These are phyloP conservation scores for Mrakia frigida DNA, from an alignment of 768 basidiomycete species.

Conservation along the genomic window DNA sequence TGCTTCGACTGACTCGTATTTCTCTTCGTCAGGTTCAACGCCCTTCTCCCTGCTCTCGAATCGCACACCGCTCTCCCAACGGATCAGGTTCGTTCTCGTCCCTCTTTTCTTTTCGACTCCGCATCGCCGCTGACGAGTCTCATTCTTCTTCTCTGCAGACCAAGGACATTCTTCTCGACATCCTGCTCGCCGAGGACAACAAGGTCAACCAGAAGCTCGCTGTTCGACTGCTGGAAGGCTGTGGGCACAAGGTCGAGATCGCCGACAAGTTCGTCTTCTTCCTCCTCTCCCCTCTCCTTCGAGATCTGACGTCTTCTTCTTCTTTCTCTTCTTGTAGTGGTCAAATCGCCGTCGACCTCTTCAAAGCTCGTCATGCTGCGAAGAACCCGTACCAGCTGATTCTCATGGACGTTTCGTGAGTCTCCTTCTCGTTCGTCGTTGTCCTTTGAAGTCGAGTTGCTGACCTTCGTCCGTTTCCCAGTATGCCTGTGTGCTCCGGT, in stretches of 20 bases:
- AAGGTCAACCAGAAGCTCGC: conserved; percentile 53
- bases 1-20: background rate
- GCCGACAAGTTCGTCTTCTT: conserved; percentile 65
- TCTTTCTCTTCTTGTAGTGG: background rate
- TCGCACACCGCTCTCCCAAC: conserved; percentile 88
- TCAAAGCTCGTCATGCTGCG: conserved; percentile 49
- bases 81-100: conserved; percentile 50
- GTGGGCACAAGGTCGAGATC: conserved; percentile 90
- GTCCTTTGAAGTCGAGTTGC: background rate
- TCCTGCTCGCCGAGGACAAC: conserved; percentile 95
- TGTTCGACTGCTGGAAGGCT: conserved; percentile 91
- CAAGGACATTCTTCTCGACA: conserved; percentile 81
- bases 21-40: conserved; percentile 53
- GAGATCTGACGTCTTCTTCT: conserved; percentile 34
- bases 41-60: conserved; percentile 88
- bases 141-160: conserved; percentile 38
- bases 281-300: background rate
- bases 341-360: conserved; percentile 30
- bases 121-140: background rate
- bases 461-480: conserved; percentile 46
- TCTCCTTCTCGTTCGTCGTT: background rate
- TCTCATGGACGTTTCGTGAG: conserved; percentile 44
- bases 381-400: conserved; percentile 83
- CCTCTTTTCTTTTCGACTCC: no score
- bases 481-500: conserved; percentile 70